phyloP scores from a whole-genome alignment of 2,329 filamentous ascomycete species.

The Diaporthe capsici region DNA sequence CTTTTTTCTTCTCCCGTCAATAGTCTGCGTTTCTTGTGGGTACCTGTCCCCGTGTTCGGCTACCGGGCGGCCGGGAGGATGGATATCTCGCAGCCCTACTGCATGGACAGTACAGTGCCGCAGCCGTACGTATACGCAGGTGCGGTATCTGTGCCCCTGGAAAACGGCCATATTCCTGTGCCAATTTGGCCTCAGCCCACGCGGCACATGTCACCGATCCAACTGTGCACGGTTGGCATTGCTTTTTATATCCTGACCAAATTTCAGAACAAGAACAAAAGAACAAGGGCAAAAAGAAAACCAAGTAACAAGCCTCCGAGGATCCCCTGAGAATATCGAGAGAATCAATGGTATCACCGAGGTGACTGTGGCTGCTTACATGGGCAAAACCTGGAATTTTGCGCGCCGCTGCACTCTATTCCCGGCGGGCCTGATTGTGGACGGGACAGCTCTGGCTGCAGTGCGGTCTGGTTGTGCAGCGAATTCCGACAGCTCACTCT shows the following conservation, averaged over 20 bases:
- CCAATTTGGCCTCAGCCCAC: constrained; percentile 27
- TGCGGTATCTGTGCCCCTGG: constrained; percentile 11
- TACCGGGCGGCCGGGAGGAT: constrained; percentile 32
- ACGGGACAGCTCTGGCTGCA: not conserved
- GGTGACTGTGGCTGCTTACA: not conserved
- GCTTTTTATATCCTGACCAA: constrained; percentile 40
- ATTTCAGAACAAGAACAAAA: not conserved
- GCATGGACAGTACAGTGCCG: constrained; percentile 27
- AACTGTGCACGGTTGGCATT: constrained; percentile 28
- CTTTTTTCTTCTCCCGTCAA: constrained; percentile 17
- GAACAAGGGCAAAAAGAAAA: not conserved
- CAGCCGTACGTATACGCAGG: constrained; percentile 6
- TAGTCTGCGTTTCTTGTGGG: constrained; percentile 19
- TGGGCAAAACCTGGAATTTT: constrained; percentile 9
- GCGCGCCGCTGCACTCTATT: not conserved
- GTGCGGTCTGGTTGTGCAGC: not conserved
- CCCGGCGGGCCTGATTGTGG: no score
- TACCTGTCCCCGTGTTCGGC: constrained; percentile 34
- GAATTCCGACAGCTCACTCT: not conserved
- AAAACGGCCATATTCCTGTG: constrained; percentile 12
- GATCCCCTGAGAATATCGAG: not conserved
- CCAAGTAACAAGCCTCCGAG: not conserved
- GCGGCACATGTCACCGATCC: constrained; percentile 7
- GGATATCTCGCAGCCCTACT: constrained; percentile 34
- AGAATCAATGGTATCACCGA: not conserved